phyloP scores from a whole-genome alignment of 306 rosid species.

The Lathyrus tuberosus region DNA sequence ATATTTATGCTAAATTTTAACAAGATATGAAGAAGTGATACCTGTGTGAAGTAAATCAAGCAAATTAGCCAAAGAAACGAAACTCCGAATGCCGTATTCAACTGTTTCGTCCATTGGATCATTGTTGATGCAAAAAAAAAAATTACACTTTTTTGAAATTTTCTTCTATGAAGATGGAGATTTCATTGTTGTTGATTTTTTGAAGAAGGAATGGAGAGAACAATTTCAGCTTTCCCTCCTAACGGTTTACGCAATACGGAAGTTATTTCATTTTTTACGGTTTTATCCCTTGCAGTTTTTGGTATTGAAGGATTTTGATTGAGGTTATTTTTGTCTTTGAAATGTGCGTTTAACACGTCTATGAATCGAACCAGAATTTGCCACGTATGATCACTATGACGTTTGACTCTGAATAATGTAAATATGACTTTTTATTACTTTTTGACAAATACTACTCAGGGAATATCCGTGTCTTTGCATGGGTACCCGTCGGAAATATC shows the following conservation, averaged over 20 bases:
- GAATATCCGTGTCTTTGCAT: too few relatives aligned
- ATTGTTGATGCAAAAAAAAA: constrained; percentile 41
- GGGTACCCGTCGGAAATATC: too few relatives aligned
- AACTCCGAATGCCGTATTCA: constrained; percentile 66
- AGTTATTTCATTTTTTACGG: constrained; percentile 38
- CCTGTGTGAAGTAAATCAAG: constrained; percentile 93
- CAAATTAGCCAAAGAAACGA: constrained; percentile 83
- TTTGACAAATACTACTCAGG: too few relatives aligned
- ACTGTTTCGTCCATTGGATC: constrained; percentile 63
- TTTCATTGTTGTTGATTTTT: constrained; percentile 29
- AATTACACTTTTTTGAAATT: background rate
- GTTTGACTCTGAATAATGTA: constrained; percentile 3
- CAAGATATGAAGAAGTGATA: constrained; percentile 32
- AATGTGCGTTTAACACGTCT: constrained; percentile 45
- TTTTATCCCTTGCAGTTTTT: constrained; percentile 22
- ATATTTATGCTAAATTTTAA: background rate
- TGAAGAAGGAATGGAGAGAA: constrained; percentile 22
- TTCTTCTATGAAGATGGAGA: constrained; percentile 1
- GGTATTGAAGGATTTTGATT: fast-evolving
- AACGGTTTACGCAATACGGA: constrained; percentile 41
- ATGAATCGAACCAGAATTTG: constrained; percentile 41
- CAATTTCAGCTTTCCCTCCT: constrained; percentile 38
- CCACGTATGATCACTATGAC: constrained; percentile 41
- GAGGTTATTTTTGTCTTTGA: constrained; percentile 42
- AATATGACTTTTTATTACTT: constrained; percentile 9